Evolutionary conservation across 2,329 filamentous ascomycete genomes (phyloP), one percentile per base, ranked within the genome.

Genomic region (Neocatenulostroma microsporum): DNA sequence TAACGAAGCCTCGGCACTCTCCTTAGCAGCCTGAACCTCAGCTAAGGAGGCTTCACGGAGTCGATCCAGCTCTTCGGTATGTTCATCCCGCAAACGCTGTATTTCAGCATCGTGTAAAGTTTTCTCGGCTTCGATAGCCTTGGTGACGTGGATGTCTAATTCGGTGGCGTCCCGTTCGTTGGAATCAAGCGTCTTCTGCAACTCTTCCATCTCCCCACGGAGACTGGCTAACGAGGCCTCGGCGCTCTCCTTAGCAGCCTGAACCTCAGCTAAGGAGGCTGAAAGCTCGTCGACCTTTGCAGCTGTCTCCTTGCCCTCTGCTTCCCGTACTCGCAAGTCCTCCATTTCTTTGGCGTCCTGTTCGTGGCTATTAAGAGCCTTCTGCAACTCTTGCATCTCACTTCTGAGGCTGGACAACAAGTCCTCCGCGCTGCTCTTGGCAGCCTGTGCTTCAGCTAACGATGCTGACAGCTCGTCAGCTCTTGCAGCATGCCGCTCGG

Each of bases 121-220:
- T n/a, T n/a, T n/a, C n/a, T n/a, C n/a, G n/a, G n/a, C n/a, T n/a
- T n/a, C n/a, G n/a, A n/a, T n/a, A n/a, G n/a, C n/a, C n/a, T n/a
- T n/a, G n/a, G n/a, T n/a, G n/a, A n/a, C n/a, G n/a, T n/a, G n/a
- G n/a, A n/a, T n/a, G n/a, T n/a, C n/a, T n/a, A n/a, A 30, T 35
- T 18, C 23, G 23, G 41, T 34, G 10, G 31, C 34, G 21, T 48
- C 44, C 19, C 45, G 35, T 14, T 42, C 34, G 23, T 49, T 43
- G 5, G 38, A 42, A 11, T 49, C 43, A 6, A 49, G 36, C n/a
- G 46, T 45, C n/a, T 40, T 44, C 21, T 49, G 47, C 14, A 51
- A 36, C 21, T 40, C 39, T 2, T 29, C 28, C 30, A 48, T 11
- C 25, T 45, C 37, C 15, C 35, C 26, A 13, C 39, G 20, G 19